These are phyloP conservation scores for Coelastrella sp. DNA, from an alignment of 139 green algal genomes.

Conservation along the genomic window DNA sequence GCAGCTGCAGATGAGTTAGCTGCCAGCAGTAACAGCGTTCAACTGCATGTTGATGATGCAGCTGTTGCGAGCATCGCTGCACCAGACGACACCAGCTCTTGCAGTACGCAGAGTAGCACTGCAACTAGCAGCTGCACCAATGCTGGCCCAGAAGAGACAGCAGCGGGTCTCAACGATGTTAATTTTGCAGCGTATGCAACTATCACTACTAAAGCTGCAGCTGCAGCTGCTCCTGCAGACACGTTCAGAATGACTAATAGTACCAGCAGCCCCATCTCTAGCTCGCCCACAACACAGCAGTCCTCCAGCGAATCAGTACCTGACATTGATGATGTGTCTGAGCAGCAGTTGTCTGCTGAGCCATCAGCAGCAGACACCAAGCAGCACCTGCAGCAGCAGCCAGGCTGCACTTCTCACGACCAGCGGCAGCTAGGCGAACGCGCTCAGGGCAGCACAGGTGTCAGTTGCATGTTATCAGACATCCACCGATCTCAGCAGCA, in stretches of 20 bases:
- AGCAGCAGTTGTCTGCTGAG: neutral
- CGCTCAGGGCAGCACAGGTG: no score
- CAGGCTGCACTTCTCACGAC: no score
- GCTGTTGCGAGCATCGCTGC: neutral
- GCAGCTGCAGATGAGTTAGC: neutral
- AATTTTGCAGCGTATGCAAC: no score
- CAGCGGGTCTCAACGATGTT: no score
- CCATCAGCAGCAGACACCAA: conserved; percentile 9
- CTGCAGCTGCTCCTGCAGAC: no score
- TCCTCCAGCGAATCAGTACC: neutral
- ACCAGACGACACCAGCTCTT: neutral
- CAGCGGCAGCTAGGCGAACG: no score
- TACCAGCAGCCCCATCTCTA: no score
- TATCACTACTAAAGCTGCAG: neutral
- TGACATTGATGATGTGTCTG: conserved; percentile 41
- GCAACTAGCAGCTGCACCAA: neutral
- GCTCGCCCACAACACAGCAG: neutral
- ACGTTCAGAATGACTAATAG: no score
- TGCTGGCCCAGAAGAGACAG: neutral
- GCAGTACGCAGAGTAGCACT: neutral
- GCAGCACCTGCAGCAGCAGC: neutral
- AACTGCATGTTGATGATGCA: neutral
- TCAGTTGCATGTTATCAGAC: no score
- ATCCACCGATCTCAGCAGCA: no score
- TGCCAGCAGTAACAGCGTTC: neutral